Percentiles rank a stretch among this genome's conserved stretches.
phyloP scores from a whole-genome alignment of 2,329 filamentous ascomycete species.

The Talaromyces sp. region DNA sequence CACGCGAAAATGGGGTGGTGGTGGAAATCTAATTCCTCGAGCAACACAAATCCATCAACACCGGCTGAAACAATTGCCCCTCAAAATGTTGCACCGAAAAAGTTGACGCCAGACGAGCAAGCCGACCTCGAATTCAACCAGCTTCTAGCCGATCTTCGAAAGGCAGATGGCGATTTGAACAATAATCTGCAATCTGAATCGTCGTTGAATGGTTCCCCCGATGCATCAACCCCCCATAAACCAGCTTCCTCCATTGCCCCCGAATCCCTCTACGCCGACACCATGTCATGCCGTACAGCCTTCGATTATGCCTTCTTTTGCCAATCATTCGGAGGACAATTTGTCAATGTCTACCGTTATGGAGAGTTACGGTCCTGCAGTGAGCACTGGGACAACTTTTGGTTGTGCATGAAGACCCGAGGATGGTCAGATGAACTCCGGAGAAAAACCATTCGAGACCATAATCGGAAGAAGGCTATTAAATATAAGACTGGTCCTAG shows the following conservation, averaged over 20 bases:
- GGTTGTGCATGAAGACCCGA: slow-evolving; percentile 93
- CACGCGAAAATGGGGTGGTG: slow-evolving; percentile 50
- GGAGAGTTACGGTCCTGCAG: slow-evolving; percentile 75
- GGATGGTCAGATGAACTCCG: slow-evolving; percentile 62
- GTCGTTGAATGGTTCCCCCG: background rate
- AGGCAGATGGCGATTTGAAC: slow-evolving; percentile 30
- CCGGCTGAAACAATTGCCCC: slow-evolving; percentile 16
- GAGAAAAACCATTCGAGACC: slow-evolving; percentile 63
- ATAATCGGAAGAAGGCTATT: slow-evolving; percentile 67
- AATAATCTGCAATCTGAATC: slow-evolving; percentile 6
- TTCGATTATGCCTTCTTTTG: slow-evolving; percentile 96
- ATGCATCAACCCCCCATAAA: no score
- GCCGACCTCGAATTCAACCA: slow-evolving; percentile 59
- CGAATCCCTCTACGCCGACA: slow-evolving; percentile 73
- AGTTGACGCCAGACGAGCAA: slow-evolving; percentile 49
- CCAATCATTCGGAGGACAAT: slow-evolving; percentile 87
- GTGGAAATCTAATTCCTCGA: slow-evolving; percentile 40
- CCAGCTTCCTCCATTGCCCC: slow-evolving; percentile 52
- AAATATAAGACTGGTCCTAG: slow-evolving; percentile 71
- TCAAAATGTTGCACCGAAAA: slow-evolving; percentile 26
- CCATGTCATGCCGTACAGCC: slow-evolving; percentile 84
- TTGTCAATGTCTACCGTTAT: slow-evolving; percentile 86
- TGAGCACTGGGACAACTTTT: slow-evolving; percentile 90
- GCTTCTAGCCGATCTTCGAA: slow-evolving; percentile 55
- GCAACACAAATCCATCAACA: slow-evolving; percentile 22